Conservation (phyloP, 108 stramenopile species). For the Parietichytrium sp. region DNA sequence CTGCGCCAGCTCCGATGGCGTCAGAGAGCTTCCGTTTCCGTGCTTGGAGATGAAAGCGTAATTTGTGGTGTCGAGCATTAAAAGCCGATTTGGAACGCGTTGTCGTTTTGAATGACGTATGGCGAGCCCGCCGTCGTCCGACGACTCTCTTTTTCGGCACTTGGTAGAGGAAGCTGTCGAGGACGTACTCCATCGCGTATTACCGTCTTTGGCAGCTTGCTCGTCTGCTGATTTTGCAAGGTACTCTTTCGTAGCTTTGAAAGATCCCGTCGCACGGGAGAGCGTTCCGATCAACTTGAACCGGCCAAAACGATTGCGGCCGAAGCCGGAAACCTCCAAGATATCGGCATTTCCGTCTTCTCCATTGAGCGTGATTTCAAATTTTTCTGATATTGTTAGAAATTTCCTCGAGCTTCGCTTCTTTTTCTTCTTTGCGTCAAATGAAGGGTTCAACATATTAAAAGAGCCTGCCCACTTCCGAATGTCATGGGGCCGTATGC, state of each 20-base stretch:
- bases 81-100: conserved; percentile 4
- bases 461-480: conserved; percentile 24
- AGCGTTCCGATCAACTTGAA: background rate
- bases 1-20: background rate
- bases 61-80: conserved; percentile 19
- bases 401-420: background rate
- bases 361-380: background rate
- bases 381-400: background rate
- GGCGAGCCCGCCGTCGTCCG: background rate
- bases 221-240: background rate
- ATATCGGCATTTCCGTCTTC: background rate
- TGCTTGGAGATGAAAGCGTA: background rate
- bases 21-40: background rate
- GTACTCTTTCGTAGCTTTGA: background rate
- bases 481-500: too few relatives aligned
- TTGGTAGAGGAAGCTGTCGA: background rate
- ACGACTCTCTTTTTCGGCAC: background rate
- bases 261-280: background rate
- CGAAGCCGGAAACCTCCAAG: background rate
- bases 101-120: background rate
- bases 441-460: background rate
- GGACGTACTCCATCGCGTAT: too few relatives aligned
- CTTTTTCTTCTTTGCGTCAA: background rate
- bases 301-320: conserved; percentile 20
- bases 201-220: background rate